Evolutionary conservation across 805 yeast genomes (phyloP), one percentile per base, ranked within the genome.

Genomic region (Saccharomyces mikatae): DNA sequence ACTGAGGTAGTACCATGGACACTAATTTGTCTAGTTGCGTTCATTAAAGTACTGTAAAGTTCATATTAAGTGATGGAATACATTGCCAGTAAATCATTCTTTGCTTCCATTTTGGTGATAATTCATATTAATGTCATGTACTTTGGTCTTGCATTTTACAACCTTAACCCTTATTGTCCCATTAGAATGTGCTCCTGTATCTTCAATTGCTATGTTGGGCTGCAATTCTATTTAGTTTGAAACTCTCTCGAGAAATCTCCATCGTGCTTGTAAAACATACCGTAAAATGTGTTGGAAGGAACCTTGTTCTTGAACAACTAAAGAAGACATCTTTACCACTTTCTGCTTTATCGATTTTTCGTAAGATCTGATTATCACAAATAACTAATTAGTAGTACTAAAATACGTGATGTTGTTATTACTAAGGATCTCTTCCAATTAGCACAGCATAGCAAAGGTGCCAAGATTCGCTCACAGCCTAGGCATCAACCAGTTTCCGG

Each of bases 271-370:
- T 32, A 30, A 53, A 62, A 86, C 94, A 79, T 87, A 87, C 94
- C 97, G 99, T 83, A 94, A 88, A 83, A 94, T 94, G 95, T 94
- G 99, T 83, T 95, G 99, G 96, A 95, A 94, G 79, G 94, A 88
- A 79, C 96, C 96, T 82, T 89, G 86, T 83, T 94, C 99, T 82
- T 89, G 94, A 79, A 94, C 94, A 81, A 90, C 97, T 84, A 89
- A 85, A 77, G 41, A 36, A 36, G 96, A 87, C 96, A 89, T 88
- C 70, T 79, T 82, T 80, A 64, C 63, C 63, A 36, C 44, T 36
- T 36, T 36, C 9, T 36, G 44, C 44, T 36, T 6, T 36, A 17
- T 36, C 13, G 22, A 8, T 17, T 36, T 36, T 36, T 36, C 44
- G 44, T 36, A 36, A 21, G 44, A 36, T 36, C 24, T 22, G 24